Evolutionary conservation across 345 rosid species (phyloP).

Genomic region (Litchi chinensis): DNA sequence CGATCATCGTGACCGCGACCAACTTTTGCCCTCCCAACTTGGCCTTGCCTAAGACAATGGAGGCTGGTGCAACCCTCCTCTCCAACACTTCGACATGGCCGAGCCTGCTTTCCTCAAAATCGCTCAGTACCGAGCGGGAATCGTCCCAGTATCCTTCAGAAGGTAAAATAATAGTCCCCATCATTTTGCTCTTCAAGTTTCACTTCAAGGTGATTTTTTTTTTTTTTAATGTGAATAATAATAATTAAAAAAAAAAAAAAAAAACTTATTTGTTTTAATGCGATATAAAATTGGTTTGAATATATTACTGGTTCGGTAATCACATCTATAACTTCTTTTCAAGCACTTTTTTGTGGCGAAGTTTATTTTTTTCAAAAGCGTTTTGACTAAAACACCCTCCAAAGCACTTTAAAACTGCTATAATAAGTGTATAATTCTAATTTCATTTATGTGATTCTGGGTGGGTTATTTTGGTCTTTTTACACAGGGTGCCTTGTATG

Average conservation of each 20-base stretch:
- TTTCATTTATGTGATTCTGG: too few relatives aligned
- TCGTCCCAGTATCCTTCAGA: slow-evolving; percentile 54
- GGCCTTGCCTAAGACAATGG: slow-evolving; percentile 55
- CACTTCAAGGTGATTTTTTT: too few relatives aligned
- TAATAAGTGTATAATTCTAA: background rate
- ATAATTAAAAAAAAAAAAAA: too few relatives aligned
- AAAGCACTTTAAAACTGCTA: too few relatives aligned
- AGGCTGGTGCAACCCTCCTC: slow-evolving; percentile 75
- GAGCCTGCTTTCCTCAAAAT: slow-evolving; percentile 60
- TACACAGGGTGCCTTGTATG: slow-evolving; percentile 51
- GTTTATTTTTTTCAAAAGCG: too few relatives aligned
- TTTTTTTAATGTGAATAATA: too few relatives aligned
- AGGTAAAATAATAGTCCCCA: slow-evolving; percentile 28
- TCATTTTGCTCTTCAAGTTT: background rate
- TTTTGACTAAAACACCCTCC: too few relatives aligned
- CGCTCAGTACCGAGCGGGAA: slow-evolving; percentile 60
- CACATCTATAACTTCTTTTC: too few relatives aligned
- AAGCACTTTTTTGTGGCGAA: too few relatives aligned
- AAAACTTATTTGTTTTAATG: too few relatives aligned
- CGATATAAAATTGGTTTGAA: too few relatives aligned
- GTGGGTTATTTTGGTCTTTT: background rate
- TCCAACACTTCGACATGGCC: slow-evolving; percentile 62
- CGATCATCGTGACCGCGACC: slow-evolving; percentile 43
- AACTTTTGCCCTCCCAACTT: slow-evolving; percentile 64
- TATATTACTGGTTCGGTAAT: too few relatives aligned